Evolutionary conservation across 768 basidiomycete genomes (phyloP), one percentile per base, ranked within the genome.

Genomic region (Boletus rex-veris): DNA sequence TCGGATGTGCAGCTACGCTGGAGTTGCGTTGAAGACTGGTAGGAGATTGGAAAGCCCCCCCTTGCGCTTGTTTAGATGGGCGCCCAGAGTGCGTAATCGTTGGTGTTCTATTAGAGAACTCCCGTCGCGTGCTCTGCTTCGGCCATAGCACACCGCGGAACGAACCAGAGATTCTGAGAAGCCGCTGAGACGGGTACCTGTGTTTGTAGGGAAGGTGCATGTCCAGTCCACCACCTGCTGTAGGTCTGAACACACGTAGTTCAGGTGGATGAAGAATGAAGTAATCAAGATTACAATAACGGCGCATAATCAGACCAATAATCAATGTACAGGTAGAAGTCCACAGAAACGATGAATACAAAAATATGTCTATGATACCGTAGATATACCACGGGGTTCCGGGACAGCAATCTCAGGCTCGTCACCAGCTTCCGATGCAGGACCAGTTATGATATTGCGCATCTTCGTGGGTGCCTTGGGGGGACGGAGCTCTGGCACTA

Each of bases 401-500:
- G 60, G 59, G 21, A 36, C 47, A 33, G 41, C 56, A 12, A 67
- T 66, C 54, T 82, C 82, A 26, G 76, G 75, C 57, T 83, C 81
- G 21, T 70, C 67, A 14, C 75, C 77, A 40, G 68, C 79, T 54
- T 84, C 82, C 16, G 78, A 78, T 16, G 75, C 71, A 12, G 81
- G 79, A 10, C 76, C 77, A 41, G 75, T 64, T 44, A 82, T 73
- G n/a, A 80, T 79, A 54, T 79, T 84, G 54, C 85, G 75, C 84
- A 86, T 84, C 66, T 85, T 86, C 26, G 85, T 82, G 30, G 81
- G 83, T 16, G 80, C 77, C 42, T 79, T 77, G 7, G 76, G 72
- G 31, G 73, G 65, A 18, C 73, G 71, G 7, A 65, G 55, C 46
- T 83, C 83, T 6, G 77, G 77, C 31, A 74, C 76, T 3, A 73